Base-by-base conservation (phyloP, 2,329 filamentous ascomycete genomes). In the Penicillium sp. region DNA sequence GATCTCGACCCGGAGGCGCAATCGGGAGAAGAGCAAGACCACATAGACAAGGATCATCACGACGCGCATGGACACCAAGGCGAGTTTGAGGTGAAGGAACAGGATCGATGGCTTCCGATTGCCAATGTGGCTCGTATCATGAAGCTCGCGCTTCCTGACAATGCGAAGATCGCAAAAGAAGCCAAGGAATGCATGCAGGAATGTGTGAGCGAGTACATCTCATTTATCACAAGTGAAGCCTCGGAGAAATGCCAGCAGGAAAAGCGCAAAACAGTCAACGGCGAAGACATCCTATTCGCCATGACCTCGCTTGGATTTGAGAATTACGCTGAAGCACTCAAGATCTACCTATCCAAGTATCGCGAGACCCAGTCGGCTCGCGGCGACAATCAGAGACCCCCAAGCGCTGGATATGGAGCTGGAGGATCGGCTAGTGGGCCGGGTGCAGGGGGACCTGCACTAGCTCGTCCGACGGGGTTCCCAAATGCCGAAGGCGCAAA, bases 121-220 rank as follows among this genome's bases (percentile, higher is more conserved):
- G 94, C 94, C 80, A 99, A 99, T 91, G 94, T 99, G 70, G 94
- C 94, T 64, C 89, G 94, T 54, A 97, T 99, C 75, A 99, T 99
- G 94, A 99, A 99, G 78, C 89, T 91, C 68, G 94, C 94, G 5
- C 82, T 99, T 48, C 94, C 94, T 46, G 94, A 99, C 64, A 99
- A 99, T 71, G 94, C 94, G 66, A 99, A 99, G 78, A 99, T 99
- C 60, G 92, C 92, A 59, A 99, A 99, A 74, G 94, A 99, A 74
- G 94, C 94, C 53, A 99, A 99, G 76, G 94, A 99, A 75, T 99
- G 94, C 78, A 97, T 99, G 94, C 94, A 99, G 77, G 94, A 99
- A 77, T 99, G 94, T 72, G 94, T 99, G 57, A 97, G 92, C 86
- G 94, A 99, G 79, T 99, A 99, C 77, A 99, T 99, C 80, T 96